Evolutionary conservation across 106 monocot species (phyloP), one percentile per base, ranked within the genome.

Genomic region (Phalaenopsis aphrodite): DNA sequence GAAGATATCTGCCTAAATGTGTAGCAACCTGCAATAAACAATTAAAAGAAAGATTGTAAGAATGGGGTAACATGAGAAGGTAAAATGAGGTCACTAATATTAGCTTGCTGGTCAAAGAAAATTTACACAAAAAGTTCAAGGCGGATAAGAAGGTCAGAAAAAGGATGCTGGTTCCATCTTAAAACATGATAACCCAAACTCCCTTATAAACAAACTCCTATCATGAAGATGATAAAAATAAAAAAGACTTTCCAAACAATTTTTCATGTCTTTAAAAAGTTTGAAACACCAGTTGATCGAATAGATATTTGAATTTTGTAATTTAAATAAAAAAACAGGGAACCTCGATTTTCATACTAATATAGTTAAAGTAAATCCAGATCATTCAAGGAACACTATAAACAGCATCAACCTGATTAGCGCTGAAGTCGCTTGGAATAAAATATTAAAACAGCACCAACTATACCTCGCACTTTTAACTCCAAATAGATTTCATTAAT

Each of bases 1-100:
- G 75, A 67, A 91, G 75, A 84, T 98, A 98, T 88, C 94, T 91
- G 42, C 94, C 97, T 66, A 92, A 41, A 52, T 98, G 92, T 11
- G 90, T 91, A 5, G 83, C 82, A 78, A 82, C 77, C 97, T 98
- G 83, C 39, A 24, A 61, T 30, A 17, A 42, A 56, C 43, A 45
- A 1, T 9, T 14, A 48, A 18, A 23, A 37, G 23, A 16, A 23
- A 56, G 10, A 43, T n/a, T 24, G 19, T n/a, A 19, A 78, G 14
- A 4, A 15, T 41, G 47, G 15, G 8, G 43, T 41, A 37, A 7
- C 55, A 45, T 46, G 12, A 37, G 41, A 76, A 37, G 37, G 17
- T 41, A 24, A 42, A 5, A 21, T 56, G 24, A 36, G 64, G 3
- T 9, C 36, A 8, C 49, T 21, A 47, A 30, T 5, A 45, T 55